Evolutionary conservation across 176 grass and related monocot species (phyloP).

Genomic region (Lolium perenne): DNA sequence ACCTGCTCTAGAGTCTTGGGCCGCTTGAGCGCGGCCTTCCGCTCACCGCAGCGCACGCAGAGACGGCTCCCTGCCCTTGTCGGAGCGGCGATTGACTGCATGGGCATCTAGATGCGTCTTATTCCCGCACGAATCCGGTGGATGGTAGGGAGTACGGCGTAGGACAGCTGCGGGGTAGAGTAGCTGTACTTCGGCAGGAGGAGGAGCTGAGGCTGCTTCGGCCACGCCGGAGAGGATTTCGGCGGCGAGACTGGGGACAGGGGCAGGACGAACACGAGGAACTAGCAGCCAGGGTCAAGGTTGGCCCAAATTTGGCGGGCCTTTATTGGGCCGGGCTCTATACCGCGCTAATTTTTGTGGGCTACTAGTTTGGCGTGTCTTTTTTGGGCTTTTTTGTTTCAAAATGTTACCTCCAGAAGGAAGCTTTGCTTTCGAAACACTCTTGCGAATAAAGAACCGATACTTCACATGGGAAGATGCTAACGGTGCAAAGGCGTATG

Average conservation of each 20-base stretch:
- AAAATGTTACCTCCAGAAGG: too few relatives aligned
- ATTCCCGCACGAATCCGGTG: background rate
- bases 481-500: background rate
- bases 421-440: background rate
- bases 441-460: background rate
- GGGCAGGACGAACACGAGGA: background rate
- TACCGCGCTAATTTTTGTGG: background rate
- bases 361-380: background rate
- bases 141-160: background rate
- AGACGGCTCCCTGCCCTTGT: conserved; percentile 49
- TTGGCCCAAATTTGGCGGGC: background rate
- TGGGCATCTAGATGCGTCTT: conserved; percentile 2
- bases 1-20: conserved; percentile 93
- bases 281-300: background rate
- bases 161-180: background rate
- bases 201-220: conserved; percentile 1
- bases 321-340: background rate
- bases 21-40: conserved; percentile 74
- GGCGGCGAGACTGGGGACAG: conserved; percentile 9
- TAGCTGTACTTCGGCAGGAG: background rate
- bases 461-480: background rate
- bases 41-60: conserved; percentile 69
- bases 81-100: conserved; percentile 22
- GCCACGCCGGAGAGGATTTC: conserved; percentile 10
- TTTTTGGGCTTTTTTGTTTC: too few relatives aligned